Evolutionary conservation across 805 yeast genomes (phyloP).

Genomic region (Cyberlindnera saturnus): DNA sequence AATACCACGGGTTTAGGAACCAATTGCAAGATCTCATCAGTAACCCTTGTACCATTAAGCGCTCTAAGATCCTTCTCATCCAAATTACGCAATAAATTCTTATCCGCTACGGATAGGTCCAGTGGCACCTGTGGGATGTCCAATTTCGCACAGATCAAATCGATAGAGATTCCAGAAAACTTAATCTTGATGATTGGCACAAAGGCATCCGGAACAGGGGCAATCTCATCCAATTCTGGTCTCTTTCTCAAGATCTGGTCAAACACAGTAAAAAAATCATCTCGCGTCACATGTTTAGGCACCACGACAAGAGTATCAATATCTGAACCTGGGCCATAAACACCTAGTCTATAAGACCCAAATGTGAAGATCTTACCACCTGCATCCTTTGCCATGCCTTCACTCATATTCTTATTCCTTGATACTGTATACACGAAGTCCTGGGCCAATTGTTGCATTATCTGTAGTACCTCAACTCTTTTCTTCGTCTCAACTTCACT

Average conservation of each 20-base stretch:
- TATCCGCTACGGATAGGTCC: conserved; percentile 72
- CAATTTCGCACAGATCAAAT: conserved; percentile 77
- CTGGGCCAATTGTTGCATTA: conserved; percentile 66
- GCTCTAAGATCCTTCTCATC: conserved; percentile 91
- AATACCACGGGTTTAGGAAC: conserved; percentile 93
- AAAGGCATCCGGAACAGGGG: conserved; percentile 93
- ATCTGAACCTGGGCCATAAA: conserved; percentile 97
- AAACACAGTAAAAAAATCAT: conserved; percentile 83
- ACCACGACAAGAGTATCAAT: conserved; percentile 95
- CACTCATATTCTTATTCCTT: conserved; percentile 81
- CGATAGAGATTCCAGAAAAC: conserved; percentile 88
- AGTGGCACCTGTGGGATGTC: conserved; percentile 80
- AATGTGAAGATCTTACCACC: conserved; percentile 97
- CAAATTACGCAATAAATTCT: conserved; percentile 75
- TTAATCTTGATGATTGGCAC: conserved; percentile 94
- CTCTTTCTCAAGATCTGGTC: conserved; percentile 61
- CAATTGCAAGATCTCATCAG: conserved; percentile 82
- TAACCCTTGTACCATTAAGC: conserved; percentile 92
- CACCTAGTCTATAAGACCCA: conserved; percentile 93
- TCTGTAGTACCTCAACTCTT: conserved; percentile 66
- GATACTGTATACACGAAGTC: conserved; percentile 84
- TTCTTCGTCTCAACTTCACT: conserved; percentile 76
- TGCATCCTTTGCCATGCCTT: conserved; percentile 95
- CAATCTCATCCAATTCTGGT: conserved; percentile 83
- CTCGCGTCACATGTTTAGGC: conserved; percentile 90